Evolutionary conservation across 805 yeast species (phyloP).

Genomic region (Hanseniaspora nectarophila): DNA sequence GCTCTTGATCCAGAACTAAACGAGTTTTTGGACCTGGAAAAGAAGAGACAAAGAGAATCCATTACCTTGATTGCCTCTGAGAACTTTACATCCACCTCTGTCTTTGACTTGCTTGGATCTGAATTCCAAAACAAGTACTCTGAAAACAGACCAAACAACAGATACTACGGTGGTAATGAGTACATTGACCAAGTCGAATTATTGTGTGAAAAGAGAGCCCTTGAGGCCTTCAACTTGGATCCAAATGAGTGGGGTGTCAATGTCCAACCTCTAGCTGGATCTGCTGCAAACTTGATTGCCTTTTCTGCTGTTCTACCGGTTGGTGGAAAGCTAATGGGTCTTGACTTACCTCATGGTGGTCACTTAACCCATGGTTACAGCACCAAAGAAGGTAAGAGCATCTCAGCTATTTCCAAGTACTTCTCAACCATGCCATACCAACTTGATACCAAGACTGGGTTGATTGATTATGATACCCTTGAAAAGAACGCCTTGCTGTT

Average conservation of each 20-base stretch:
- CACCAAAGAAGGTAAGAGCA: slow-evolving; percentile 63
- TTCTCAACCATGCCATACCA: slow-evolving; percentile 98
- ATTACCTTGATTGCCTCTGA: slow-evolving; percentile 90
- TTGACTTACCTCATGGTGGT: slow-evolving; percentile 97
- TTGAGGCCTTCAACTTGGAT: slow-evolving; percentile 65
- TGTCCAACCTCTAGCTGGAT: slow-evolving; percentile 89
- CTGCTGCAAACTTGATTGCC: slow-evolving; percentile 90
- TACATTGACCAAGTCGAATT: slow-evolving; percentile 84
- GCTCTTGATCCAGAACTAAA: slow-evolving; percentile 79
- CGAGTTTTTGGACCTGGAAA: slow-evolving; percentile 63
- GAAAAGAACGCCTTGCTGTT: slow-evolving; percentile 70
- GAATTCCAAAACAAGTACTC: slow-evolving; percentile 97
- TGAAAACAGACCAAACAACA: slow-evolving; percentile 95
- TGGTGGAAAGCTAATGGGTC: slow-evolving; percentile 92
- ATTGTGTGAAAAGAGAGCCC: slow-evolving; percentile 82
- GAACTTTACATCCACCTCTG: slow-evolving; percentile 90
- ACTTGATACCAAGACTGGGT: slow-evolving; percentile 71
- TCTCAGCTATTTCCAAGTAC: slow-evolving; percentile 83
- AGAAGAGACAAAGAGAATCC: slow-evolving; percentile 78
- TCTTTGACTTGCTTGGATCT: slow-evolving; percentile 86
- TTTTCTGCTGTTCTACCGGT: slow-evolving; percentile 81
- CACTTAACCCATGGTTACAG: slow-evolving; percentile 93
- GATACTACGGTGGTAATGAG: slow-evolving; percentile 97
- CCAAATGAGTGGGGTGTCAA: slow-evolving; percentile 92
- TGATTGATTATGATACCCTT: slow-evolving; percentile 82